Evolutionary conservation across 2,329 filamentous ascomycete species (phyloP).

Genomic region (Neoscytalidium dimidiatum): DNA sequence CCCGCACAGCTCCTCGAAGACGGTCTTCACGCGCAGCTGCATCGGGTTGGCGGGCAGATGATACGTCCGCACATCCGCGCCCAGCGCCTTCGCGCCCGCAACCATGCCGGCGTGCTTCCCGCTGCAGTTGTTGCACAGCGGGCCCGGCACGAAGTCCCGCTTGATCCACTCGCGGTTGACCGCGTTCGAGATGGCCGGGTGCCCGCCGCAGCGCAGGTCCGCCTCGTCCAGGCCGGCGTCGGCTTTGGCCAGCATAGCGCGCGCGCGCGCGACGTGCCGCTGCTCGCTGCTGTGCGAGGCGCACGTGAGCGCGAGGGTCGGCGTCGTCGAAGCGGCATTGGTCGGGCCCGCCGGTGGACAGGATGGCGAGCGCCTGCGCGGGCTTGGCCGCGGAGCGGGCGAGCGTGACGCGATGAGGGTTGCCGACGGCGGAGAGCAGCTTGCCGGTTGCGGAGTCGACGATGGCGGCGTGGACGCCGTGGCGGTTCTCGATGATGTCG

Average conservation of each 20-base stretch:
- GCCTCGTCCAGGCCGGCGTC: constrained; percentile 30
- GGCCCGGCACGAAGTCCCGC: constrained; percentile 39
- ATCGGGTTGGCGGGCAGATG: constrained; percentile 30
- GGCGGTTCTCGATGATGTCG: constrained; percentile 23
- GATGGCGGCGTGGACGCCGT: constrained; percentile 42
- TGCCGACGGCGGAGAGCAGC: constrained; percentile 44
- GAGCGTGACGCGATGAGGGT: constrained; percentile 46
- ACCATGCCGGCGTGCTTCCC: constrained; percentile 54
- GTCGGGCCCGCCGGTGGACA: constrained; percentile 45
- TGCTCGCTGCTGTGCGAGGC: constrained; percentile 51
- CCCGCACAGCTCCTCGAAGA: constrained; percentile 30
- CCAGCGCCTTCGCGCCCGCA: constrained; percentile 43
- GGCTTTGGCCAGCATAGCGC: constrained; percentile 41
- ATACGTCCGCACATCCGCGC: constrained; percentile 29
- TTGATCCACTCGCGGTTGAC: constrained; percentile 46
- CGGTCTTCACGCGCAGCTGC: constrained; percentile 41
- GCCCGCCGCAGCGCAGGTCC: constrained; percentile 48
- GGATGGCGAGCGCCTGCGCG: constrained; percentile 47
- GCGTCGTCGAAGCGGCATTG: constrained; percentile 39
- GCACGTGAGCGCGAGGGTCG: constrained; percentile 51
- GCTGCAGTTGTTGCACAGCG: constrained; percentile 50
- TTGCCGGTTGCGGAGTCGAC: constrained; percentile 34
- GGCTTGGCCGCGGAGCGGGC: constrained; percentile 51
- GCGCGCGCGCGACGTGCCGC: constrained; percentile 41
- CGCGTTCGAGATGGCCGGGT: constrained; percentile 26